Base-by-base conservation (phyloP, 1,284 basidiomycete species). In the Apiotrichum gracile region DNA sequence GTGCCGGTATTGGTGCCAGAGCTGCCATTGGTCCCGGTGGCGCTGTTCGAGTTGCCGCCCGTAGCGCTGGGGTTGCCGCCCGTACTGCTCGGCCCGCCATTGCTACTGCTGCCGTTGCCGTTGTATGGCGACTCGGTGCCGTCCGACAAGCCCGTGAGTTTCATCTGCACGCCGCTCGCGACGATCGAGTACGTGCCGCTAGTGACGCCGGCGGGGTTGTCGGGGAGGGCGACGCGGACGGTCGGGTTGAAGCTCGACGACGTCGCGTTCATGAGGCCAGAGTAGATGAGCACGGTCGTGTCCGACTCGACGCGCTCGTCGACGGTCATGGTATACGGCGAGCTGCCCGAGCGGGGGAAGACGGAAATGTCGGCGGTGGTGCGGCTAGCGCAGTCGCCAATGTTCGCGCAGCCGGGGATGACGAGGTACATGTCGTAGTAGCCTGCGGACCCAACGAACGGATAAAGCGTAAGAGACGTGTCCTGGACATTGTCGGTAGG, bases 371-470 rank as follows among this genome's bases (percentile, higher is more conserved):
- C 80, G 47, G 97, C 90, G 1, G 82, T 83, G 0, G 92, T 96
- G 16, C 96, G 84, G 24, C 80, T 74, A 21, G 73, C 77, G 68
- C 94, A 98, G 66, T 94, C 87, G 56, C 86, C 83, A 63, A 91
- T 82, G 52, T 84, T 76, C 3, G 77, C 76, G 75, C 94, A 98
- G 13, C 93, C 93, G 0, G 94, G 94, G 24, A 94, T 81, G 54
- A 88, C 80, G 51, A 97, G 70, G 73, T 85, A 87, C 62, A 97
- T 80, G 44, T 87, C 82, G 73, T 98, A 98, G 58, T 83, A 78
- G 35, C 91, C 96, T 2, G 88, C 82, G 19, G 88, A 85, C 0
- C 88, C 88, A 22, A 97, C 86, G 66, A 90, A 91, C 0, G 93
- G 90, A 72, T 84, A 81, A 84, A 91, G 97, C 0, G 88, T 92